Percentiles rank a stretch among this genome's conserved stretches.
Conservation (phyloP, 495 filamentous ascomycete species). For the Xanthoparmelia taractica region DNA sequence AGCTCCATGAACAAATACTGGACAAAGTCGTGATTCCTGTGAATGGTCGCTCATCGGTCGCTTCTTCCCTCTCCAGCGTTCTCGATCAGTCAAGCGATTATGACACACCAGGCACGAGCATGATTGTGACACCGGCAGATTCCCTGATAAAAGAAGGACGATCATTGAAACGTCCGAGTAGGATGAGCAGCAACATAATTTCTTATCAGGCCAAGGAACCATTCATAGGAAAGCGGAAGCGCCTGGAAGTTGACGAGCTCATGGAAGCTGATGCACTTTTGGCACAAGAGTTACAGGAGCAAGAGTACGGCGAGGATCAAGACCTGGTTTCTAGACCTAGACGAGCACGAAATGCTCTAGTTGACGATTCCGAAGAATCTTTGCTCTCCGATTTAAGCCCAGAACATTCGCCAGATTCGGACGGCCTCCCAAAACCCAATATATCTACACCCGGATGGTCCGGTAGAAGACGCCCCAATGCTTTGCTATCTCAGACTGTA, state of each 20-base stretch:
- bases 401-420: neutral
- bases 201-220: conserved; percentile 17
- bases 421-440: neutral
- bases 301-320: conserved; percentile 45
- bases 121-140: conserved; percentile 50
- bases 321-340: conserved; percentile 30
- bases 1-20: conserved; percentile 15
- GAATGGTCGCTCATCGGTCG: conserved; percentile 32
- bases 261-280: conserved; percentile 48
- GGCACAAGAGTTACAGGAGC: conserved; percentile 52
- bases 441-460: neutral
- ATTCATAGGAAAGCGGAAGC: conserved; percentile 32
- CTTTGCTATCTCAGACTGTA: neutral
- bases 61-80: conserved; percentile 28
- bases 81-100: conserved; percentile 50
- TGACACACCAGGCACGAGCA: conserved; percentile 73
- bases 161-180: conserved; percentile 30
- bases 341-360: neutral
- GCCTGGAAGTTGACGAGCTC: conserved; percentile 31
- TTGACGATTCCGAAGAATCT: conserved; percentile 17
- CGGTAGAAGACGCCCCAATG: neutral
- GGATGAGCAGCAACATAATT: conserved; percentile 36
- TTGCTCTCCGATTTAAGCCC: neutral
- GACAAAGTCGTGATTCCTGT: conserved; percentile 40
- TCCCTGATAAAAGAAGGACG: conserved; percentile 28